phyloP scores from a whole-genome alignment of 441 rosid genomes.

The Erysimum pusillum region DNA sequence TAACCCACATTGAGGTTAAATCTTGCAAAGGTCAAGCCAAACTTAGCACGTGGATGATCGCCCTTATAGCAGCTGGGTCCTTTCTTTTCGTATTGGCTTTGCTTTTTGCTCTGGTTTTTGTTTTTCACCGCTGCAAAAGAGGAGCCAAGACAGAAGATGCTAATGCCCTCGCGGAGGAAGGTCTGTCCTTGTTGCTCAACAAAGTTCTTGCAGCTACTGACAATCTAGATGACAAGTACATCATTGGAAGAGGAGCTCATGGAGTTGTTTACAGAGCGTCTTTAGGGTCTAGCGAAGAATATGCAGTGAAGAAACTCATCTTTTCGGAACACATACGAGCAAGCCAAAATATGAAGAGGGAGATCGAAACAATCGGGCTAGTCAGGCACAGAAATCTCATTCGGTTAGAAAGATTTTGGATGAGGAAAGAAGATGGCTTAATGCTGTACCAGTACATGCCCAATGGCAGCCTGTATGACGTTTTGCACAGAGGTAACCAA shows the following conservation, averaged over 20 bases:
- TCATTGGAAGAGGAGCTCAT: constrained; percentile 72
- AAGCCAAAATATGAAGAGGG: constrained; percentile 65
- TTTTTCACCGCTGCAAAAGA: constrained; percentile 38
- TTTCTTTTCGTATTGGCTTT: constrained; percentile 40
- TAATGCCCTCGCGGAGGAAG: constrained; percentile 50
- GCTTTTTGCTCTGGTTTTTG: constrained; percentile 50
- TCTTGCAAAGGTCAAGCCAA: constrained; percentile 53
- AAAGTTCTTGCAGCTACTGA: constrained; percentile 68
- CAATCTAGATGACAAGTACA: constrained; percentile 46
- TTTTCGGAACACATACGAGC: constrained; percentile 54
- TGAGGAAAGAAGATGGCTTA: constrained; percentile 69
- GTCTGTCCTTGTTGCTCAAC: constrained; percentile 57
- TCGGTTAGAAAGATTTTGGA: constrained; percentile 78
- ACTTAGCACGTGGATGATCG: constrained; percentile 49
- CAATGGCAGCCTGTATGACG: constrained; percentile 77
- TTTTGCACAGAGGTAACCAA: constrained; percentile 54
- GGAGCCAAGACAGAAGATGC: constrained; percentile 49
- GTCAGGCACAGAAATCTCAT: constrained; percentile 81
- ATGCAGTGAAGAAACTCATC: constrained; percentile 70
- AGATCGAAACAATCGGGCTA: constrained; percentile 69
- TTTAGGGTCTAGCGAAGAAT: constrained; percentile 54
- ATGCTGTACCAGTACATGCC: constrained; percentile 77
- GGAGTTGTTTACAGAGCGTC: constrained; percentile 78
- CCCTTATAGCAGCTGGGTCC: constrained; percentile 57
- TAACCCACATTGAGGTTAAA: constrained; percentile 45